Percentiles rank a stretch among this genome's conserved stretches.
phyloP scores from a whole-genome alignment of 2,329 filamentous ascomycete genomes.

The Phaeoacremonium minimum region DNA sequence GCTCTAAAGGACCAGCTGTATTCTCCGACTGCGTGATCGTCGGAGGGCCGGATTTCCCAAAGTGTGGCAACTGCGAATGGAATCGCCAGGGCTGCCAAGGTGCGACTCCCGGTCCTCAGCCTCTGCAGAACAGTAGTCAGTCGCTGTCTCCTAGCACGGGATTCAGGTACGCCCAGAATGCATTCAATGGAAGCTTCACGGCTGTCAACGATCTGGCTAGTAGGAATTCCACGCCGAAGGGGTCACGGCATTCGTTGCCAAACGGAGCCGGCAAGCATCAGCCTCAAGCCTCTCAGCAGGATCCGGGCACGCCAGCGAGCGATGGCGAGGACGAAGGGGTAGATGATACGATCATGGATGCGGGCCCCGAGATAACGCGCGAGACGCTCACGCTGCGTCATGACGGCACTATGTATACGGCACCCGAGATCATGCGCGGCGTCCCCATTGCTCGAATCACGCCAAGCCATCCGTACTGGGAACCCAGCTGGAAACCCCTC shows the following conservation, averaged over 20 bases:
- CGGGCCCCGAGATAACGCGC: slow-evolving; percentile 36
- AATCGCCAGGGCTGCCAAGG: slow-evolving; percentile 26
- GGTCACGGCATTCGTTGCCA: too few species aligned
- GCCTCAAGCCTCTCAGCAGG: too few species aligned
- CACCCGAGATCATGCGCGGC: slow-evolving; percentile 46
- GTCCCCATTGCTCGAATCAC: slow-evolving; percentile 50
- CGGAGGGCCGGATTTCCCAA: slow-evolving; percentile 33
- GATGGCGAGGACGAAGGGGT: too few species aligned
- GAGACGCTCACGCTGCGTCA: slow-evolving; percentile 40
- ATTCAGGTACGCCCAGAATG: too few species aligned
- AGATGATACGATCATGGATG: slow-evolving; percentile 6
- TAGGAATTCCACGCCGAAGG: too few species aligned
- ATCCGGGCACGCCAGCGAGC: too few species aligned
- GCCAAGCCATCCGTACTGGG: slow-evolving; percentile 50
- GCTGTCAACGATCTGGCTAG: too few species aligned
- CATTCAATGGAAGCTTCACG: too few species aligned
- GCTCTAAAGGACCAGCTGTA: slow-evolving; percentile 34
- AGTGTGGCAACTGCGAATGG: slow-evolving; percentile 50
- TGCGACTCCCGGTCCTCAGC: slow-evolving; percentile 3
- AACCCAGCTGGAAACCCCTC: slow-evolving; percentile 45
- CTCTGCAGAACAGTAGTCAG: too few species aligned
- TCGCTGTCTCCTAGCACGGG: too few species aligned
- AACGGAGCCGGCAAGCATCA: too few species aligned
- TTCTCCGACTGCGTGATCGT: slow-evolving; percentile 41
- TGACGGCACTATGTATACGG: slow-evolving; percentile 43